Conservation (phyloP, 345 rosid genomes). For the Euphorbia pulcherrima region DNA sequence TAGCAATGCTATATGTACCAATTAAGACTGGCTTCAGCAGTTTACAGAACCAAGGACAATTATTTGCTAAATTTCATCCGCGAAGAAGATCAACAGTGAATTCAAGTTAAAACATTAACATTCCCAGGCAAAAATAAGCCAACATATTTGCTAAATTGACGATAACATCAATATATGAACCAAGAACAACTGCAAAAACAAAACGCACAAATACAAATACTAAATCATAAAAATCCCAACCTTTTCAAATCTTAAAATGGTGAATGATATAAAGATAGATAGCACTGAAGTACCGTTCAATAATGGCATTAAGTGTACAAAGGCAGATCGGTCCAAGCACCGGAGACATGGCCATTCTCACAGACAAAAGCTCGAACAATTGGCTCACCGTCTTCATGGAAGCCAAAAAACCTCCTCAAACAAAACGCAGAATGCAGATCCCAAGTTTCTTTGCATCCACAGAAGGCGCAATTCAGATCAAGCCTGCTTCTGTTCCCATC, state of each 20-base stretch:
- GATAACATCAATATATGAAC: background rate
- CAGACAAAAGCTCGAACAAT: constrained; percentile 95
- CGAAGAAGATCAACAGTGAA: too few relatives aligned
- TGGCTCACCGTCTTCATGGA: constrained; percentile 91
- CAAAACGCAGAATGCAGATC: constrained; percentile 89
- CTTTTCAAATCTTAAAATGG: background rate
- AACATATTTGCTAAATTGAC: background rate
- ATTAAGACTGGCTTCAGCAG: too few relatives aligned
- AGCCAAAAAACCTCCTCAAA: constrained; percentile 67
- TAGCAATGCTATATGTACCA: too few relatives aligned
- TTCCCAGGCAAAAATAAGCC: too few relatives aligned
- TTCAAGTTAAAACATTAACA: too few relatives aligned
- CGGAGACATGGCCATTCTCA: constrained; percentile 94
- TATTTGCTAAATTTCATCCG: too few relatives aligned
- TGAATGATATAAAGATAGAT: background rate
- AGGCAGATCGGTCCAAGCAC: constrained; percentile 85
- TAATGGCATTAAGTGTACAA: constrained; percentile 38
- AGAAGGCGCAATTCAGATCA: constrained; percentile 73
- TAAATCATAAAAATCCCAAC: background rate
- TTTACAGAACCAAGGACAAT: too few relatives aligned
- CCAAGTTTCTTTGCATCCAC: constrained; percentile 73
- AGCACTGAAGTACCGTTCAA: constrained; percentile 2
- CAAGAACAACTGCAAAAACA: background rate
- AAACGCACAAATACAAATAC: background rate
- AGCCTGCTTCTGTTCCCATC: constrained; percentile 62